Conservation (phyloP, 83 land plant genomes). For the Thuja plicata region DNA sequence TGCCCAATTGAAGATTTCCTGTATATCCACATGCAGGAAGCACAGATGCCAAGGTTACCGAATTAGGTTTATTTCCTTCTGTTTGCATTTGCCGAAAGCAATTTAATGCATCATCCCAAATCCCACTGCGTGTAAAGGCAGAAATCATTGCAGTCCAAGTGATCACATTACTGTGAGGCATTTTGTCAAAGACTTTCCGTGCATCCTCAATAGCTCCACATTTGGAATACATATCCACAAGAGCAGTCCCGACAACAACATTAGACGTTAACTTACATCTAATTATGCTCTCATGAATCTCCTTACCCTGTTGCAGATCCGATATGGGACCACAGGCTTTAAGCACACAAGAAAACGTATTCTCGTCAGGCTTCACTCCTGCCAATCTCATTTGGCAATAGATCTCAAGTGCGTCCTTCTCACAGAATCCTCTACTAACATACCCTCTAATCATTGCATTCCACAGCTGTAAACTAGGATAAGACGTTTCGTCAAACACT, state of each 20-base stretch:
- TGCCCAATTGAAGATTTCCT: conserved; percentile 32
- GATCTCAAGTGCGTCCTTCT: background rate
- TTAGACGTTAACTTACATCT: background rate
- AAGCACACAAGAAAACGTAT: background rate
- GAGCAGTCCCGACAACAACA: conserved; percentile 1
- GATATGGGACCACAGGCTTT: background rate
- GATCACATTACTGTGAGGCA: background rate
- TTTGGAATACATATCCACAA: background rate
- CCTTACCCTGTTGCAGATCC: background rate
- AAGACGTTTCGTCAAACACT: background rate
- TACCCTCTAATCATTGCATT: conserved; percentile 2
- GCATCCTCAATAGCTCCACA: conserved; percentile 4
- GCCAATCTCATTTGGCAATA: background rate
- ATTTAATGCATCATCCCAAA: background rate
- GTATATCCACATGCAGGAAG: conserved; percentile 20
- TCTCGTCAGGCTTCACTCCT: background rate
- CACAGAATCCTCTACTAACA: background rate
- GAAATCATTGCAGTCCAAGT: conserved; percentile 4
- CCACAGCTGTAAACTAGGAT: background rate
- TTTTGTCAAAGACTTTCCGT: background rate
- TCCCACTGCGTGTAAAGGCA: background rate
- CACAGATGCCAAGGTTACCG: background rate
- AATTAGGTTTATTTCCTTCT: background rate
- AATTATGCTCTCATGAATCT: background rate
- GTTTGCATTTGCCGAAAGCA: background rate